Percentiles rank a stretch among this genome's conserved stretches.
phyloP scores from a whole-genome alignment of 2,329 filamentous ascomycete species.

The Graphiopsis chlorocephala region DNA sequence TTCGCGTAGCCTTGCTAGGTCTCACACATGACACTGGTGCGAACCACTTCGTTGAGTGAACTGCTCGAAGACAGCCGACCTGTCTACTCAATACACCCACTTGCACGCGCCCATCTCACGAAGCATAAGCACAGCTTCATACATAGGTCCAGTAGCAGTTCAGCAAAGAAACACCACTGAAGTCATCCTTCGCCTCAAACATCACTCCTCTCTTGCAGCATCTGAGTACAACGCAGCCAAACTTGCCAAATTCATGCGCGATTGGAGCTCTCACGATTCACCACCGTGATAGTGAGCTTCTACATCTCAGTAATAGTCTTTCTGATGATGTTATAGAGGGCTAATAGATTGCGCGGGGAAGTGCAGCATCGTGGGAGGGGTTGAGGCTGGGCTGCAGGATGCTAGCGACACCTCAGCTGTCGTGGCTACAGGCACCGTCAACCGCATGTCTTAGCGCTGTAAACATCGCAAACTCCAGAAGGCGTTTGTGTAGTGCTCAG shows the following conservation, averaged over 20 bases:
- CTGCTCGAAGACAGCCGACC: too few species aligned
- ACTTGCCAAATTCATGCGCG: neutral
- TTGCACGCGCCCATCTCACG: too few species aligned
- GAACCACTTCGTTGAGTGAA: too few species aligned
- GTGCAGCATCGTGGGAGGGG: neutral
- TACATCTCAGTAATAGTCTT: neutral
- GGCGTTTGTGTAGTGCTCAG: neutral
- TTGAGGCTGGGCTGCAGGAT: neutral
- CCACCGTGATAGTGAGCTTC: neutral
- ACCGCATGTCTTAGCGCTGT: neutral
- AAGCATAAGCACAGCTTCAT: too few species aligned
- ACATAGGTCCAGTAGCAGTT: too few species aligned
- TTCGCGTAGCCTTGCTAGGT: neutral
- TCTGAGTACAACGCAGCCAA: neutral
- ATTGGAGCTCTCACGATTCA: neutral
- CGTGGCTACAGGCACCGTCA: neutral
- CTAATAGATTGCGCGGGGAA: neutral
- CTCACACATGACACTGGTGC: neutral
- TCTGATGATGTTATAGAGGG: neutral
- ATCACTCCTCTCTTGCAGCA: too few species aligned
- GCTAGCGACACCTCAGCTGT: neutral
- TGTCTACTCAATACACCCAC: too few species aligned
- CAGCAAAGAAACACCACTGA: too few species aligned
- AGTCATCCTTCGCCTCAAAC: too few species aligned
- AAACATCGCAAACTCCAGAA: neutral